Evolutionary conservation across 2,329 filamentous ascomycete genomes (phyloP).

Genomic region (Zalaria obscura): DNA sequence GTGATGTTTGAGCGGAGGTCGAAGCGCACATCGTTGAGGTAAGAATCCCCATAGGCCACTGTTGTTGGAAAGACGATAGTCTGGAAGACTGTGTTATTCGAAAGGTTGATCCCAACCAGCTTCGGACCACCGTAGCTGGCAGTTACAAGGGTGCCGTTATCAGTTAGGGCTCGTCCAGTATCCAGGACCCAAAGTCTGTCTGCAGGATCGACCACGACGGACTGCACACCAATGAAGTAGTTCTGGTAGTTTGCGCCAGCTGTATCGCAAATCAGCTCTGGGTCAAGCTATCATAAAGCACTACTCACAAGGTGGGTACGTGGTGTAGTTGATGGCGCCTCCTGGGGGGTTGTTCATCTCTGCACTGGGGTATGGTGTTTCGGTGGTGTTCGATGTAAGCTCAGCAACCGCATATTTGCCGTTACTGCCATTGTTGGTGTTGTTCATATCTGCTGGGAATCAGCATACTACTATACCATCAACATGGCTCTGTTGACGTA

Average conservation of each 20-base stretch:
- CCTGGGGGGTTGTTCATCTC: slow-evolving; percentile 35
- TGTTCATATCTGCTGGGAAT: slow-evolving; percentile 23
- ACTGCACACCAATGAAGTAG: slow-evolving; percentile 38
- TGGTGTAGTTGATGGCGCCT: slow-evolving; percentile 37
- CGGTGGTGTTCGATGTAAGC: slow-evolving; percentile 27
- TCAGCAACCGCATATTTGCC: slow-evolving; percentile 36
- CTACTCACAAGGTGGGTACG: slow-evolving; percentile 21
- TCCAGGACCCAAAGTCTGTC: slow-evolving; percentile 41
- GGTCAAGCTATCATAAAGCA: no score
- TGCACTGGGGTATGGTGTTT: slow-evolving; percentile 27
- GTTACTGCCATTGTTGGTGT: slow-evolving; percentile 27
- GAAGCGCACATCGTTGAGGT: slow-evolving; percentile 41
- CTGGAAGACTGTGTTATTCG: slow-evolving; percentile 30
- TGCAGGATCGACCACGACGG: slow-evolving; percentile 34
- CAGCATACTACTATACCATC: slow-evolving; percentile 19
- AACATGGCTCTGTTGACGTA: background rate
- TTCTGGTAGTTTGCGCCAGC: slow-evolving; percentile 31
- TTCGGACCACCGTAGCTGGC: slow-evolving; percentile 36
- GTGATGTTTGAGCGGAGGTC: slow-evolving; percentile 31
- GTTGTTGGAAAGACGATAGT: slow-evolving; percentile 36
- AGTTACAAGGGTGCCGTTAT: slow-evolving; percentile 28
- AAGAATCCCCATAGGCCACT: slow-evolving; percentile 34
- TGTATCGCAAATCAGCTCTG: background rate
- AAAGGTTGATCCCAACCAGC: slow-evolving; percentile 33
- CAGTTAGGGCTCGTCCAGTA: slow-evolving; percentile 31